Base-by-base conservation (phyloP, 2,329 filamentous ascomycete genomes). In the Sporothrix luriei region DNA sequence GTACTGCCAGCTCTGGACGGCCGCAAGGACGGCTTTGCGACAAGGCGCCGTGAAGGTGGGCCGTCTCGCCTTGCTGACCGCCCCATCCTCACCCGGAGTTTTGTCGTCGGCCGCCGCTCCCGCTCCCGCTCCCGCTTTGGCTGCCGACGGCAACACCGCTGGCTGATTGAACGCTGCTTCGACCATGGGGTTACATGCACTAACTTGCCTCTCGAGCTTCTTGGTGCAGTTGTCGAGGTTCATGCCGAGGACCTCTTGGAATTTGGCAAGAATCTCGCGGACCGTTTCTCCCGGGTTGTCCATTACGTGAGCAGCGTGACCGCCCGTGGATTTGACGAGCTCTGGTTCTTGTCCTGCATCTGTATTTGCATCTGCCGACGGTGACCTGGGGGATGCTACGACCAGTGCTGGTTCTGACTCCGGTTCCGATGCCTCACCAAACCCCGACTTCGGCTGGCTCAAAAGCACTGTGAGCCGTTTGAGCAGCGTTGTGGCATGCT, bases 121-220 rank as follows among this genome's bases (percentile, higher is more conserved):
- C n/a, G n/a, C n/a, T n/a, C 13, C 54, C 14, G 52, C 7, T 33
- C 33, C 33, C 33, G 33, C 3, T 33, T 7, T 33, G 0, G 33
- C 6, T 7, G 33, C 33, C 33, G 33, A 7, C 6, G 33, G 24
- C 11, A 26, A 26, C 4, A 14, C n/a, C 10, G 33, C 57, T 5
- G 38, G 33, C 57, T 40, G 57, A 38, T 33, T 43, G 16, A 51
- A 21, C 6, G 4, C 13, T 1, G n/a, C 7, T 9, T 21, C 14
- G 19, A 13, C 11, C 59, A 72, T 48, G 33, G 71, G 71, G 49
- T 69, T 72, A 66, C 71, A 72, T 4, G 6, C 4, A 14, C 13
- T 6, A 10, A 70, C 49, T 4, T 24, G 24, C 7, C 19, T 10
- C 2, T 49, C 43, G 21, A 72, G 29, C 0, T 51, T 49, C 4